A percentile compares a stretch with the other conserved stretches of the same genome.
Conservation (phyloP, 176 grass and related monocot species). For the Pontederia paniculata region DNA sequence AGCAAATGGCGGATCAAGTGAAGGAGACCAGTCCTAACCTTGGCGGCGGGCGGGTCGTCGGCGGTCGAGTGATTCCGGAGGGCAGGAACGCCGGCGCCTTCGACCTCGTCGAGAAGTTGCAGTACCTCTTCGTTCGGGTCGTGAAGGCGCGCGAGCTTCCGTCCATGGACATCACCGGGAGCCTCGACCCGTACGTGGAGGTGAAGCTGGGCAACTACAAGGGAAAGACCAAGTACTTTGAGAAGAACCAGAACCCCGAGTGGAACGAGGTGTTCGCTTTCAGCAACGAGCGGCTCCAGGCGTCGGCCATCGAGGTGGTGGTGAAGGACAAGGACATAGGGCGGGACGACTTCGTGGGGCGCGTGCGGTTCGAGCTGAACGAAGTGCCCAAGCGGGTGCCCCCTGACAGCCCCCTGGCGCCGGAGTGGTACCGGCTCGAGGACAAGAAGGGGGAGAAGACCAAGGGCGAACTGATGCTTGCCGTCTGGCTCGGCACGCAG, state of each 20-base stretch:
- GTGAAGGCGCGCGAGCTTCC: slow-evolving; percentile 49
- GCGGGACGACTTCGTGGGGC: slow-evolving; percentile 1
- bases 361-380: background rate
- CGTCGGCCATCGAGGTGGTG: background rate
- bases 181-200: slow-evolving; percentile 13
- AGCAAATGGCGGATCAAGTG: slow-evolving; percentile 3
- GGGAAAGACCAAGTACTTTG: slow-evolving; percentile 6
- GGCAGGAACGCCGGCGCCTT: slow-evolving; percentile 12
- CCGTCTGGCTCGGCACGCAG: slow-evolving; percentile 5
- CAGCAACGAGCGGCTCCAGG: background rate
- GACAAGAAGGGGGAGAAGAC: slow-evolving; percentile 3
- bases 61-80: background rate
- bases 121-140: slow-evolving; percentile 74
- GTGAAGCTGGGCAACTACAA: slow-evolving; percentile 2
- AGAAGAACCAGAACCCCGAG: slow-evolving; percentile 12
- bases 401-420: slow-evolving; percentile 10
- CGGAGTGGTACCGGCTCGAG: slow-evolving; percentile 16
- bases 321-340: slow-evolving; percentile 6
- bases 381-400: background rate
- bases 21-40: slow-evolving; percentile 41
- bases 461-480: slow-evolving; percentile 9
- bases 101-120: slow-evolving; percentile 76
- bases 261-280: slow-evolving; percentile 7
- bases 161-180: slow-evolving; percentile 7
- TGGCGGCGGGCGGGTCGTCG: slow-evolving; percentile 19